Evolutionary conservation across 768 basidiomycete species (phyloP), one percentile per base, ranked within the genome.

Genomic region (Lactifluus rugatus): DNA sequence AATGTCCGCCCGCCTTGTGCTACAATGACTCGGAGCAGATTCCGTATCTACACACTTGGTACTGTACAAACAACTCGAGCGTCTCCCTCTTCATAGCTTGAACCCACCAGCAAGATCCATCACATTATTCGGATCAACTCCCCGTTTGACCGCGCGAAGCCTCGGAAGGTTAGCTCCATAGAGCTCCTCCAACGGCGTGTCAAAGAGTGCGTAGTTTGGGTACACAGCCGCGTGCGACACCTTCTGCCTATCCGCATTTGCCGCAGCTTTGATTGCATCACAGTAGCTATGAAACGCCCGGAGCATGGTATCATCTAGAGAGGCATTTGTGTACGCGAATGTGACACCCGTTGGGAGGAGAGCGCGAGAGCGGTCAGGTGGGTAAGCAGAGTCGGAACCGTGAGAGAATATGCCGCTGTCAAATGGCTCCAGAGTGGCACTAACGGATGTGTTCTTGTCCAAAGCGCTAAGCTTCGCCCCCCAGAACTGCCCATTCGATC

Each of bases 241-340:
- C 25, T 61, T 49, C 31, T 66, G 65, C 14, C 62, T 60, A 26
- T 66, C 65, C 19, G 65, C 62, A 36, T 52, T 13, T 3, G 65
- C 65, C 4, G 34, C 61, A 11, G 36, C 44, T 1, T 25, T 32
- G 9, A 61, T 4, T 5, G 46, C 8, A 7, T 21, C 32, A 2
- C 56, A 31, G 14, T 31, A 28, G 3, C 48, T 57, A 17, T 66
- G 67, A 17, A 74, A 67, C 8, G 78, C 75, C 25, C 70, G 45
- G 19, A 75, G 67, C 48, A 82, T 73, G 32, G 64, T 57, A 7
- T 66, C 66, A 61, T 83, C 82, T 1, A 67, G 66, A 5, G 67
- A 41, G 16, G 73, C 48, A 5, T 56, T 50, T 3, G 25, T 19
- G 28, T 46, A 62, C 8, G 28, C 2, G 37, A 41, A 2, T 5